Base-by-base conservation (phyloP, 1,284 basidiomycete species). In the Xerocomus nothofagi region DNA sequence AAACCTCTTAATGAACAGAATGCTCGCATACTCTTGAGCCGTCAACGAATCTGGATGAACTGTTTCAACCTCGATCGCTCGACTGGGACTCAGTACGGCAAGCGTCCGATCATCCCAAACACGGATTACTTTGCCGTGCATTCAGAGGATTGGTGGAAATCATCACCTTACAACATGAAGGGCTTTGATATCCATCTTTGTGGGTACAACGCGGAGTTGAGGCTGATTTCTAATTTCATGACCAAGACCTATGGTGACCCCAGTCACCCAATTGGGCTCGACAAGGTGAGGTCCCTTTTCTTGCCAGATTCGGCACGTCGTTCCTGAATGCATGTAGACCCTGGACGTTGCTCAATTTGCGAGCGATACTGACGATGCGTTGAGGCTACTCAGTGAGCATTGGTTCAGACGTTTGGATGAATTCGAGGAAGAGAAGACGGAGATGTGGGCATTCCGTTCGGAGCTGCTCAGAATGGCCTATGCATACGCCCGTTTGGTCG, bases 11-110 rank as follows among this genome's bases (percentile, higher is more conserved):
- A 85, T 59, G 88, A 91, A 62, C 74, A 74, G 49, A 84, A 91
- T 52, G 87, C 87, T 20, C 82, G 91, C 42, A 87, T 92, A 66
- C 80, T 91, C 70, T 78, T 92, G 43, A 93, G 92, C 62, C 82
- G 91, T n/a, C 89, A 88, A 31, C 82, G 91, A 17, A 81, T 88
- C 1, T 94, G 91, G 91, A 73, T 93, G 54, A 90, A 89, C 64
- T 91, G 90, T 68, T 91, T 86, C 70, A 91, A 90, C 65, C 71
- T 93, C 38, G 91, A 93, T 65, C 82, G 90, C 15, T 89, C 86
- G 2, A 86, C 82, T 17, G 82, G 86, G 21, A 85, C 86, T 10
- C 89, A 93, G 69, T 91, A 92, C 67, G 91, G 91, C 46, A 91
- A 91, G 70, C 77, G 79, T 1, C 80, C 88, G 17, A 86, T 85